These are phyloP conservation scores for Kwoniella newhampshirensis DNA, from an alignment of 768 basidiomycete species.

Conservation along the genomic window DNA sequence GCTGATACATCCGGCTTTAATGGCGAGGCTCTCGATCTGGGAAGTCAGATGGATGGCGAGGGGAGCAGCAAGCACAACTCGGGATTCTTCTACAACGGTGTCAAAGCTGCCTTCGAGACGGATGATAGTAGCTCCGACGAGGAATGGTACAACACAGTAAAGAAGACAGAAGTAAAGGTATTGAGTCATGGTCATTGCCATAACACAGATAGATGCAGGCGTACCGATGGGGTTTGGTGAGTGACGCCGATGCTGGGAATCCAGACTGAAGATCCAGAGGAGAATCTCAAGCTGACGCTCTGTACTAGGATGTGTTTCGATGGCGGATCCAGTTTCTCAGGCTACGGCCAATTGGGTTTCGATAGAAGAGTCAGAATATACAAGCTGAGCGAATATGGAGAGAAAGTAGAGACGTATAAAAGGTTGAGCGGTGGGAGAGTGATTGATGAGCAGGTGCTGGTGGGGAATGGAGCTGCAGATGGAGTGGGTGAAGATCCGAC, in stretches of 20 bases:
- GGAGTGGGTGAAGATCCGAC: conserved; percentile 32
- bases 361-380: conserved; percentile 88
- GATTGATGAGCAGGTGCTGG: conserved; percentile 46
- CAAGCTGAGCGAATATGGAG: conserved; percentile 83
- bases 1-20: conserved; percentile 67
- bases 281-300: neutral
- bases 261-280: neutral
- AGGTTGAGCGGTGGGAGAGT: conserved; percentile 52
- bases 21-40: conserved; percentile 67
- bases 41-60: conserved; percentile 62
- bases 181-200: conserved; percentile 90
- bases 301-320: conserved; percentile 45
- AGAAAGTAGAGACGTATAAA: conserved; percentile 87
- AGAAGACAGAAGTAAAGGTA: conserved; percentile 74
- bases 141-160: conserved; percentile 43
- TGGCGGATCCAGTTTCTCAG: conserved; percentile 44
- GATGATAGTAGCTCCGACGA: conserved; percentile 55
- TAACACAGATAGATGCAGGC: conserved; percentile 81
- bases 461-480: conserved; percentile 34
- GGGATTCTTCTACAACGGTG: conserved; percentile 79
- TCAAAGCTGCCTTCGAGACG: conserved; percentile 71
- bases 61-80: conserved; percentile 58
- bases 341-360: conserved; percentile 61
- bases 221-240: conserved; percentile 81
- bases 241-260: conserved; percentile 56